These are phyloP conservation scores for Cicer chorassanicum DNA, from an alignment of 306 rosid genomes.

Conservation along the genomic window DNA sequence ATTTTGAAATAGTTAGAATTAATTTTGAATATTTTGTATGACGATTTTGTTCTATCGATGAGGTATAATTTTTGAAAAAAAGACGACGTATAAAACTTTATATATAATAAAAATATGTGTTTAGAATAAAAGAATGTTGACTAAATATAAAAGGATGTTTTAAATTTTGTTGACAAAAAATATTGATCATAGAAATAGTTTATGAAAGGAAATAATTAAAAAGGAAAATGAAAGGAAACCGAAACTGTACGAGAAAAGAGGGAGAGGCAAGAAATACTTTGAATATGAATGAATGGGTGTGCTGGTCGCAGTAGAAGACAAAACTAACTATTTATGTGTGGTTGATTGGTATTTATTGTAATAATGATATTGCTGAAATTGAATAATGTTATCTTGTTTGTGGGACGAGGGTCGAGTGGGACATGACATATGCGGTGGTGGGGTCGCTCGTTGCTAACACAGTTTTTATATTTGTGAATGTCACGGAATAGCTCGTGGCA, in stretches of 20 bases:
- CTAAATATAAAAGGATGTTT: no score
- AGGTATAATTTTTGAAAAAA: no score
- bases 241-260: background rate
- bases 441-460: no score
- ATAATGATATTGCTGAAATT: background rate
- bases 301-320: background rate
- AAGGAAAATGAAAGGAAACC: background rate
- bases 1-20: no score
- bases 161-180: no score
- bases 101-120: no score
- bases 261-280: background rate
- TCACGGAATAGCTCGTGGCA: constrained; percentile 18
- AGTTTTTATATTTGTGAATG: background rate
- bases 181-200: no score
- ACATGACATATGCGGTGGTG: background rate
- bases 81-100: no score
- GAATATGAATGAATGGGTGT: background rate
- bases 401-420: background rate
- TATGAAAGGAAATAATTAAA: background rate
- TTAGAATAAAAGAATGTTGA: no score
- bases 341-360: background rate
- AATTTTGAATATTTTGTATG: no score
- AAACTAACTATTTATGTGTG: background rate
- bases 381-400: background rate
- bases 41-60: no score